Conservation (phyloP, 1,139 yeast genomes). For the Geotrichum klebahnii region DNA sequence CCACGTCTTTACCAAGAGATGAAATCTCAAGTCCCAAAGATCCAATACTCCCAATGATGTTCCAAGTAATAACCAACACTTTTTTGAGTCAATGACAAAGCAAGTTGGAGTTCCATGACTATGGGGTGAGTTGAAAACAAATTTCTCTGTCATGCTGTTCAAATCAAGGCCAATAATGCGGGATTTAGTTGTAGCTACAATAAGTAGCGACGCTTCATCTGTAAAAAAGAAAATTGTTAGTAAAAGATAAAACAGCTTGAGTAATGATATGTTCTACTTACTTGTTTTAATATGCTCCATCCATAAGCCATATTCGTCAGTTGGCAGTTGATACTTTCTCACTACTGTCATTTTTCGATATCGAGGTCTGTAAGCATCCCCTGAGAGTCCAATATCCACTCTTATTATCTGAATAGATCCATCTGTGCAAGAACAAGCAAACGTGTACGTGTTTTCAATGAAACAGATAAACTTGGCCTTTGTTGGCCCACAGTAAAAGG, state of each 20-base stretch:
- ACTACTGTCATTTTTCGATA: slow-evolving; percentile 43
- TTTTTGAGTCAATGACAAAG: slow-evolving; percentile 53
- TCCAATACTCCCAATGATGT: slow-evolving; percentile 68
- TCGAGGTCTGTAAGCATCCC: slow-evolving; percentile 36
- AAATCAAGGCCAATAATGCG: slow-evolving; percentile 57
- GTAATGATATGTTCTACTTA: too few relatives aligned
- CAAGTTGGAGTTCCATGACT: slow-evolving; percentile 63
- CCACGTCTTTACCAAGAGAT: slow-evolving; percentile 58
- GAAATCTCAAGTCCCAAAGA: slow-evolving; percentile 79
- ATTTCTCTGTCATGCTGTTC: slow-evolving; percentile 49
- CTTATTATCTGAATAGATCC: slow-evolving; percentile 59
- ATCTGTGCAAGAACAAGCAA: slow-evolving; percentile 64
- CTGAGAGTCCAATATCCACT: slow-evolving; percentile 46
- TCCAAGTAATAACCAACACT: slow-evolving; percentile 67
- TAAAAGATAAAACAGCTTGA: too few relatives aligned
- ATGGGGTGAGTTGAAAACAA: slow-evolving; percentile 52
- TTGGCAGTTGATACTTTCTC: slow-evolving; percentile 44
- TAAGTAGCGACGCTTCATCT: slow-evolving; percentile 30
- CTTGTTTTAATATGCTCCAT: slow-evolving; percentile 43
- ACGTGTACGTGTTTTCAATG: slow-evolving; percentile 57
- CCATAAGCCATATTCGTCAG: slow-evolving; percentile 46
- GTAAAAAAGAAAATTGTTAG: too few relatives aligned
- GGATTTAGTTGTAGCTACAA: slow-evolving; percentile 54
- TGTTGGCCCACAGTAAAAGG: slow-evolving; percentile 31
- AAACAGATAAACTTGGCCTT: slow-evolving; percentile 42